Evolutionary conservation across 345 rosid species (phyloP), one percentile per base, ranked within the genome.

Genomic region (Hibiscus trionum): DNA sequence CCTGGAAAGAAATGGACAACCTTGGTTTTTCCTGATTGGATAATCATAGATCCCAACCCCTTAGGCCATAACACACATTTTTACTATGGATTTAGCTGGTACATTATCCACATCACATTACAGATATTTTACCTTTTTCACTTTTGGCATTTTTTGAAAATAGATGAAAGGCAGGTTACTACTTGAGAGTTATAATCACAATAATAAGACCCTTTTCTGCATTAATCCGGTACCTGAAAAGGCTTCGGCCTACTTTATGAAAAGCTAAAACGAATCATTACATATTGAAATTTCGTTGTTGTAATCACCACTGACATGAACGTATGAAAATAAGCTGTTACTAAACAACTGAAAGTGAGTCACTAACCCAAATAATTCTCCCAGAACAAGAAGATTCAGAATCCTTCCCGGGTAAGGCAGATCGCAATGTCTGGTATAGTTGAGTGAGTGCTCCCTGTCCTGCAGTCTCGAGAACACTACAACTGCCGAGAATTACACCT

Each of bases 321-420:
- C 7, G 3, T 42, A 59, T 26, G 74, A 39, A 71, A 42, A 44
- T 24, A 42, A 68, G 60, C 27, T 31, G 16, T 69, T n/a, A 50
- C 61, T 17, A 46, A 0, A 12, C 70, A 29, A 26, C 21, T n/a
- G 15, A 14, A 59, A 47, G 62, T 11, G 26, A 42, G 65, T 44
- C 75, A 81, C 89, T 75, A 63, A 91, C 97, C 98, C 96, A 94
- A 47, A 91, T 77, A 76, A 78, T 79, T 84, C 76, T 85, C 65
- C 79, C 81, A 14, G 80, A 79, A 58, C 61, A 73, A 29, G 86
- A 42, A 44, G 93, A 82, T 35, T 87, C 85, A 1, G 87, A 69
- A 59, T 80, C 84, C 58, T 84, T 83, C 12, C 79, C 78, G 61
- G 66, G 72, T 42, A 88, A 7, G 7, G 89, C 85, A 6, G 58